Base-by-base conservation (phyloP, 768 basidiomycete genomes). In the Coprinopsis sp. region DNA sequence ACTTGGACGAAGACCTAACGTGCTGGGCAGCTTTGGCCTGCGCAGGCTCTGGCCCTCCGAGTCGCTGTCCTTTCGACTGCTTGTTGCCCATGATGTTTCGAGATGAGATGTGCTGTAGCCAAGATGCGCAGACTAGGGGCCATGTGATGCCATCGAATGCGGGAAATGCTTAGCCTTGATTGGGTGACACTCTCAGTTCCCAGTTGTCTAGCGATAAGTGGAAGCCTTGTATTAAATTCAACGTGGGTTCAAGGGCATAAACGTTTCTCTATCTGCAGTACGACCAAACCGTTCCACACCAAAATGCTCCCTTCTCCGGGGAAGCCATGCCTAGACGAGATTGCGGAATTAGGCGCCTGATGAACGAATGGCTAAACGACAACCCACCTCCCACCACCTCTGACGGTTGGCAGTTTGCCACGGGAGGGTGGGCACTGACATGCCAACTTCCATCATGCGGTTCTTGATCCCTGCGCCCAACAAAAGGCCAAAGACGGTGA, bases 401-500 rank as follows among this genome's bases (percentile, higher is more conserved):
- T 79, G 70, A 37, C 84, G 59, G 34, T 74, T 51, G 16, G 40
- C 40, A 19, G 69, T 65, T 46, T 72, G 67, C 84, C 85, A 87
- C 16, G 81, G 71, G 48, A 81, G 61, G 54, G 75, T 78, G 30
- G 79, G 70, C 53, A 79, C 75, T n/a, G n/a, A n/a, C 37, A 89
- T 65, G 21, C 87, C 88, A 37, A 86, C 87, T 61, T 84, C 88
- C 49, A 83, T 59, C 79, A 92, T 87, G 51, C 87, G 78, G 55
- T 73, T 82, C 69, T 87, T 89, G 58, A 95, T 79, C 12, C 90
- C 90, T 27, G 91, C 90, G 41, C 80, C 84, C 21, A 95, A 71
- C 33, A 95, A 69, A 47, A 95, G 76, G 18, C 90, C 91, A 55
- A 94, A 84, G 22, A 96, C 84, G 24, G 83, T 87, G 52, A 96